Conservation (phyloP, 345 rosid species). For the Mercurialis annua region DNA sequence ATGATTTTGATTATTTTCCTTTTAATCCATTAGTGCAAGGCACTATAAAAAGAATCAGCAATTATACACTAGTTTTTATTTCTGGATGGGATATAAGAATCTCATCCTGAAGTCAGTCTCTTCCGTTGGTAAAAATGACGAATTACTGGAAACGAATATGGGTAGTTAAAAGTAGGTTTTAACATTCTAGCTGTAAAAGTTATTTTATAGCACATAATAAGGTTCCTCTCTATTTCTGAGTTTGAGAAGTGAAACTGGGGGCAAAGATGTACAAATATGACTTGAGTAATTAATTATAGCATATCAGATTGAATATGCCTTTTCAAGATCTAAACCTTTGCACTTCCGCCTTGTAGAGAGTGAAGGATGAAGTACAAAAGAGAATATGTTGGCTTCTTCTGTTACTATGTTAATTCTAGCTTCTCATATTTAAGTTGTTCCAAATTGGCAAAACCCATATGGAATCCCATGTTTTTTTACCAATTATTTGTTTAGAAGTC, state of each 20-base stretch:
- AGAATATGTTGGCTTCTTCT: too few species aligned
- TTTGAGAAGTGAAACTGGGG: background rate
- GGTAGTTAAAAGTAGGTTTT: too few species aligned
- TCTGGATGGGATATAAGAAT: background rate
- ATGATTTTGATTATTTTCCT: background rate
- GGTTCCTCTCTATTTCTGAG: too few species aligned
- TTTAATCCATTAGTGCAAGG: background rate
- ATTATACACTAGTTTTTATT: background rate
- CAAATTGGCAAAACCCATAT: too few species aligned
- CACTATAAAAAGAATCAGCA: background rate
- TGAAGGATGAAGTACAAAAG: conserved; percentile 65
- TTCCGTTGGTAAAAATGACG: background rate
- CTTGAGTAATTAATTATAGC: background rate
- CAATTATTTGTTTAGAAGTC: too few species aligned
- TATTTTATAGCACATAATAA: too few species aligned
- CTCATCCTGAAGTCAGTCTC: background rate
- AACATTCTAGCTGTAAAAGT: background rate
- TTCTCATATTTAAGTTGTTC: too few species aligned
- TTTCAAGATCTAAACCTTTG: background rate
- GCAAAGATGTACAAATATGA: background rate
- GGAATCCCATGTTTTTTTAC: too few species aligned
- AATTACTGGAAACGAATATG: background rate
- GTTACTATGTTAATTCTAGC: too few species aligned
- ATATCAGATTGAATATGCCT: background rate
- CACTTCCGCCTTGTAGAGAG: conserved; percentile 57